A percentile compares a stretch with the other conserved stretches of the same genome.
phyloP scores from a whole-genome alignment of 345 rosid genomes.

The Orychophragmus violaceus region DNA sequence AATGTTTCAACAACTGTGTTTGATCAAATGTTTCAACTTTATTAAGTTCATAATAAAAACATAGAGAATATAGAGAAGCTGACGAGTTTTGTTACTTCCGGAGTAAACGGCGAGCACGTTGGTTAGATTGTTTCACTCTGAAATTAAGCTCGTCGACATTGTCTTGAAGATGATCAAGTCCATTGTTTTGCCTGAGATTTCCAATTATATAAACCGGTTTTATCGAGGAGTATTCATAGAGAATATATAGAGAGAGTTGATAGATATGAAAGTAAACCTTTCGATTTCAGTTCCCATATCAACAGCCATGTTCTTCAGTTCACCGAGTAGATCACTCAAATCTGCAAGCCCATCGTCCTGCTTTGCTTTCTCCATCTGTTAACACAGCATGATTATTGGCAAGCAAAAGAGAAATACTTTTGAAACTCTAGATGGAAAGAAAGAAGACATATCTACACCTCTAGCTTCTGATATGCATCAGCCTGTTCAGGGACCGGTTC shows the following conservation, averaged over 20 bases:
- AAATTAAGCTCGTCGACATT: slow-evolving; percentile 61
- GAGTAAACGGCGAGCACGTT: slow-evolving; percentile 56
- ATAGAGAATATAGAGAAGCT: slow-evolving; percentile 5
- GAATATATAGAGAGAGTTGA: background rate
- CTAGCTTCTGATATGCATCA: slow-evolving; percentile 61
- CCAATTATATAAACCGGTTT: slow-evolving; percentile 4
- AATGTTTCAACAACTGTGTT: no score
- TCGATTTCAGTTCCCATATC: slow-evolving; percentile 85
- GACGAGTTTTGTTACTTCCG: slow-evolving; percentile 47
- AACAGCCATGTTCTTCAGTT: slow-evolving; percentile 74
- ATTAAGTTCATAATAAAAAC: background rate
- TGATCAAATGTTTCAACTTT: slow-evolving; percentile 3
- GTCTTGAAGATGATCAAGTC: slow-evolving; percentile 52
- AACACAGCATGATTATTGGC: background rate
- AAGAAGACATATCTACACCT: slow-evolving; percentile 40
- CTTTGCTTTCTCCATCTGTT: slow-evolving; percentile 69
- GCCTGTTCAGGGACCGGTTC: slow-evolving; percentile 45
- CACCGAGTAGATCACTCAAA: slow-evolving; percentile 61
- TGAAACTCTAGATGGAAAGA: background rate
- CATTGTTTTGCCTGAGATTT: slow-evolving; percentile 56
- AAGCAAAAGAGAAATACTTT: background rate
- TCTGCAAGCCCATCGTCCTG: slow-evolving; percentile 79
- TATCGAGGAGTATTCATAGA: background rate
- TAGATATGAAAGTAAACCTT: slow-evolving; percentile 32
- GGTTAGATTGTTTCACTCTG: slow-evolving; percentile 63